Conservation (phyloP, 2,329 filamentous ascomycete species). For the Microdochium bolleyi region DNA sequence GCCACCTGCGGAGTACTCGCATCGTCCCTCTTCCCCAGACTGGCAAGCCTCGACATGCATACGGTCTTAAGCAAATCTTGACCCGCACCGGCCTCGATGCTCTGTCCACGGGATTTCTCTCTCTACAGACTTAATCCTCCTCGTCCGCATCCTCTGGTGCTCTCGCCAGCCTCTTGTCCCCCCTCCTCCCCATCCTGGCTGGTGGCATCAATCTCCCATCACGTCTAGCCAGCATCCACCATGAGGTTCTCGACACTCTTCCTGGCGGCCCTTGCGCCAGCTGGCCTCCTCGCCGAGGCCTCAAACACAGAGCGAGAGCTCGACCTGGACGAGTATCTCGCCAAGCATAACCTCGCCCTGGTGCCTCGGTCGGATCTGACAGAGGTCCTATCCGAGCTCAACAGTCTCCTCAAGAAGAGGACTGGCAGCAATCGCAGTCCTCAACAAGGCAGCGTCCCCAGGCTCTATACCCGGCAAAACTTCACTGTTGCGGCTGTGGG, state of each 20-base stretch:
- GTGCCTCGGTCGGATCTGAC: conserved; percentile 36
- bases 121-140: background rate
- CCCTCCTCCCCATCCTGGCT: background rate
- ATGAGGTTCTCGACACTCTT: conserved; percentile 29
- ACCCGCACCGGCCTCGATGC: background rate
- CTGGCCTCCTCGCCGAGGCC: conserved; percentile 21
- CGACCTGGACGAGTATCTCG: conserved; percentile 30
- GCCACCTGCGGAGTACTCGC: background rate
- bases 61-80: background rate
- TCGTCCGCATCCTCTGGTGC: background rate
- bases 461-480: conserved; percentile 15
- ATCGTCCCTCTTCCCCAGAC: background rate
- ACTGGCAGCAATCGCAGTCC: conserved; percentile 12
- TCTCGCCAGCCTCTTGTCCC: background rate
- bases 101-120: background rate
- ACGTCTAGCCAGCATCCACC: conserved; percentile 8
- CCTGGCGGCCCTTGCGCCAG: conserved; percentile 23
- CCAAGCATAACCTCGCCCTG: conserved; percentile 33
- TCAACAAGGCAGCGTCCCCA: conserved; percentile 12
- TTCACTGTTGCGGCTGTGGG: conserved; percentile 2
- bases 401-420: conserved; percentile 26
- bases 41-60: background rate
- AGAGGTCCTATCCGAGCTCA: conserved; percentile 34
- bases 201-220: background rate
- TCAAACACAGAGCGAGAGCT: conserved; percentile 19